Base-by-base conservation (phyloP, 352 stramenopile species). In the Peronospora tabacina region DNA sequence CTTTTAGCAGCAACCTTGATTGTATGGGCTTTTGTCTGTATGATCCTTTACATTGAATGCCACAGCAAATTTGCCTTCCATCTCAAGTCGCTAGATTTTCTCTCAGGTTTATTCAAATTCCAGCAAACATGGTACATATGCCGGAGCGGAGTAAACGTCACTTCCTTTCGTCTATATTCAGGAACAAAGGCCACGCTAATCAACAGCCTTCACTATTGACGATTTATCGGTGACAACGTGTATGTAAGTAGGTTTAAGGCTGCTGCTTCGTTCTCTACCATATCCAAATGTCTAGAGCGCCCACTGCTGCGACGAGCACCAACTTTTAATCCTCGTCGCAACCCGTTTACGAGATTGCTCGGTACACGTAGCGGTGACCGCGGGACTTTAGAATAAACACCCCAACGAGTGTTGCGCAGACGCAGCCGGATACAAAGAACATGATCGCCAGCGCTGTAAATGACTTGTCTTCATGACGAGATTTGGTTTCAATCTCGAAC, bases 351-450 rank as follows among this genome's bases (percentile, higher is more conserved):
- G 60, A 43, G 37, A 88, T 82, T 17, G 77, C 44, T 12, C 70
- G 74, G 49, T 88, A 88, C 17, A 88, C 55, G 50, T 76, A 69
- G 52, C 70, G 72, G 9, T 72, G 70, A 36, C 77, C 57, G 10
- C 70, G 69, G 42, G 74, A 74, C 33, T 76, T 54, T n/a, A 81
- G 19, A 26, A 79, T 48, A 19, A 86, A 48, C 47, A 64, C 65
- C 11, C 58, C 39, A 16, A 62, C 64, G 36, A 72, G 45, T 5
- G 32, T 42, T 2, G 77, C 70, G 44, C 71, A 88, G 39, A 75
- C 58, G 49, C 66, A 80, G 20, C 77, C 77, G 8, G 70, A 73
- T 29, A 81, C 55, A 51, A 88, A 88, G 53, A 81, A 84, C 50
- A 68, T 52, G 30, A 74, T 30, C 0, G 63, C 70, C 26, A 82